Evolutionary conservation across 371 early-diverging fungal genomes (phyloP), one percentile per base, ranked within the genome.

Genomic region (Dinochytrium kinnereticum): DNA sequence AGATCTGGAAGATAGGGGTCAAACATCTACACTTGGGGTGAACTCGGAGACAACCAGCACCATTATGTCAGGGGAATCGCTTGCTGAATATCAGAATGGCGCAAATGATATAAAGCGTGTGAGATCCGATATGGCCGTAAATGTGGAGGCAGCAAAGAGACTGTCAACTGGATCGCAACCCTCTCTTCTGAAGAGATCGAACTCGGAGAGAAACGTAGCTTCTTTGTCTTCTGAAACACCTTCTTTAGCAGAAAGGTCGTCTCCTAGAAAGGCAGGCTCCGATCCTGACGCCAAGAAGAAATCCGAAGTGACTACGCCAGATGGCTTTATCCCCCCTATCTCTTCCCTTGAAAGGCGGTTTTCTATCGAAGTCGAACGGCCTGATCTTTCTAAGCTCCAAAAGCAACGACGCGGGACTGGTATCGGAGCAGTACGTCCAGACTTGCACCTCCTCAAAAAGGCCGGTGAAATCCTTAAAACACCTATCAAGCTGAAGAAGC

Each of bases 11-110:
- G 53, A 38, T 31, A 40, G 30, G 24, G 68, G 37, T 1, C 57
- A 44, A 26, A 30, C 39, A 3, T 33, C 39, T 31, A 44, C 61
- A 30, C 10, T 1, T 81, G 89, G 38, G 66, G 82, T 19, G 72
- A 80, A 1, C 79, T 84, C 26, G 79, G 81, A 59, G 80, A 83
- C 68, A 78, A 80, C 28, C 79, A 84, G 31, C 87, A 82, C 61
- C 85, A 84, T 70, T 85, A 87, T 31, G 55, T 72, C 61, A 37
- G 26, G 3, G 13, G 61, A 30, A 37, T 19, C 17, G 44, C 53
- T 1, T 65, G 31, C 38, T 2, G 39, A 53, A 28, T 37, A 21
- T 30, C 1, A 21, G 13, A 3, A 30, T 31, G 61, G 10, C 28
- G 36, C n/a, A 1, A 28, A 1, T 1, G 30, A 2, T 5, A 36